phyloP scores from a whole-genome alignment of 225 moss, liverwort and hornwort genomes.

The Asterella californica region DNA sequence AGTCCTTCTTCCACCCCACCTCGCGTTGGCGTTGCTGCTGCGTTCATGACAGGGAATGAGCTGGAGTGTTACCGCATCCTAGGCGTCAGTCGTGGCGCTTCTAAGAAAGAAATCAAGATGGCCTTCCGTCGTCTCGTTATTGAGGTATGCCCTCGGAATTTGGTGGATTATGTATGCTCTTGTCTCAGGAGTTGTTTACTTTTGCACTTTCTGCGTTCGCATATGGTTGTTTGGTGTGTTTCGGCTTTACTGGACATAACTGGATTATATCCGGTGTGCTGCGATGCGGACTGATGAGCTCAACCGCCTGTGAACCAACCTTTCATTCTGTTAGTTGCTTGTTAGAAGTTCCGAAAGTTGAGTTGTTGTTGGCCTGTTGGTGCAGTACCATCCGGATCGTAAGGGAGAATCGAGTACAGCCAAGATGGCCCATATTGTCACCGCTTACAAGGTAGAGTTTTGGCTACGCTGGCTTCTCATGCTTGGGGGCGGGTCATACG shows the following conservation, averaged over 20 bases:
- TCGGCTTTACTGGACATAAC: too few relatives aligned
- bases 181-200: not conserved
- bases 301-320: not conserved
- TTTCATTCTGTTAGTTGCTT: not conserved
- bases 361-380: conserved; percentile 3
- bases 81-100: conserved; percentile 64
- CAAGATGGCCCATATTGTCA: conserved; percentile 57
- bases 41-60: conserved; percentile 17
- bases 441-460: conserved; percentile 59
- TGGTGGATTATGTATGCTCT: not conserved
- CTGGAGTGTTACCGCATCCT: conserved; percentile 60
- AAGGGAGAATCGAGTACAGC: conserved; percentile 59
- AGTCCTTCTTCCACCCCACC: conserved; percentile 26
- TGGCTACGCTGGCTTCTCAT: not conserved
- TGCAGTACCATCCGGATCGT: conserved; percentile 84
- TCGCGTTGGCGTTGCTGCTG: not conserved
- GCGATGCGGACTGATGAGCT: not conserved
- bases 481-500: not conserved
- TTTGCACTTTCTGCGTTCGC: not conserved
- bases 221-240: not conserved
- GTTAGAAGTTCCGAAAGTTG: not conserved
- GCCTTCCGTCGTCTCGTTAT: conserved; percentile 71
- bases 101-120: conserved; percentile 72
- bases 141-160: conserved; percentile 32
- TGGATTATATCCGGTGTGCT: too few relatives aligned